These are phyloP conservation scores for Botrytis pseudocinerea DNA, from an alignment of 2,329 filamentous ascomycete genomes.

Conservation along the genomic window DNA sequence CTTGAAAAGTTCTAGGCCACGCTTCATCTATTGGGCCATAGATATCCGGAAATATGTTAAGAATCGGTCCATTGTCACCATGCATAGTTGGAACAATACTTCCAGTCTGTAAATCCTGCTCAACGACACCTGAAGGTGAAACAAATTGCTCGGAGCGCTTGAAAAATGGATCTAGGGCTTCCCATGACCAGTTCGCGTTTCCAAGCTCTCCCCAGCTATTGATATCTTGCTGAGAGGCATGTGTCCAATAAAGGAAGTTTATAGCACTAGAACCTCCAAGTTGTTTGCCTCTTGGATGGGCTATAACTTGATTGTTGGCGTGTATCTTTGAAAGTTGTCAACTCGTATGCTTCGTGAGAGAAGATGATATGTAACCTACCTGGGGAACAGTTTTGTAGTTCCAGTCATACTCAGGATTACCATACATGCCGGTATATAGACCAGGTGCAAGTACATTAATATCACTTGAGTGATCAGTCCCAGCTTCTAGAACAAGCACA, in stretches of 20 bases:
- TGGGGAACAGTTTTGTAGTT: slow-evolving; percentile 24
- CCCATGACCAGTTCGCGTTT: slow-evolving; percentile 29
- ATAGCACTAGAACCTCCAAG: slow-evolving; percentile 43
- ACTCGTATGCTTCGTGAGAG: not conserved
- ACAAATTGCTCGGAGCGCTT: slow-evolving; percentile 36
- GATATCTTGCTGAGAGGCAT: slow-evolving; percentile 38
- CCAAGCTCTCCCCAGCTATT: slow-evolving; percentile 43
- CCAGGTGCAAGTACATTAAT: slow-evolving; percentile 9
- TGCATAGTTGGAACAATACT: slow-evolving; percentile 53
- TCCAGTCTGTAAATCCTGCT: not conserved
- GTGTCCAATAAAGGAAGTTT: slow-evolving; percentile 40
- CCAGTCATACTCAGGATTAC: slow-evolving; percentile 33
- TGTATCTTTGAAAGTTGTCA: slow-evolving; percentile 9
- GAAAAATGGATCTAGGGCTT: slow-evolving; percentile 44
- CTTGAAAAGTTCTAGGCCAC: not conserved
- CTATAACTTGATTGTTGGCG: slow-evolving; percentile 18
- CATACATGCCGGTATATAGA: slow-evolving; percentile 4
- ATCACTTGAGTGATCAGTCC: slow-evolving; percentile 18
- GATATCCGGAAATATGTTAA: slow-evolving; percentile 9
- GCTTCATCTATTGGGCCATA: not conserved
- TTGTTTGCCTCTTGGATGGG: slow-evolving; percentile 40
- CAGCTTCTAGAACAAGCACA: slow-evolving; percentile 29
- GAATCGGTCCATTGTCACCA: not conserved
- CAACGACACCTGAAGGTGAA: slow-evolving; percentile 2
- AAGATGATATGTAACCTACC: not conserved